phyloP scores from a whole-genome alignment of 2,329 filamentous ascomycete species.

The Phaeosphaeria sp. region DNA sequence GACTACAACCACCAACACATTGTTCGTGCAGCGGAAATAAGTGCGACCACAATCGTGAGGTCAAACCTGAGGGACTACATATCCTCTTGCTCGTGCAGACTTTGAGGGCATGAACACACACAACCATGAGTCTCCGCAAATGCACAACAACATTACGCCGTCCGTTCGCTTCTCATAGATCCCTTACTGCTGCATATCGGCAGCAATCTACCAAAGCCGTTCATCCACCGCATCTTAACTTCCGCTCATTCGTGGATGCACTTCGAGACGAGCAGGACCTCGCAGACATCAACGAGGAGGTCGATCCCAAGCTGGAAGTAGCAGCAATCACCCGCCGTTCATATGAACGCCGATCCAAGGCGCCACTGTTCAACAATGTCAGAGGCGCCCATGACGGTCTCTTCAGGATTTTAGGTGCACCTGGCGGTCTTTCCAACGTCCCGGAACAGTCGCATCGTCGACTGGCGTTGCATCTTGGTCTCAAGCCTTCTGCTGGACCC shows the following conservation, averaged over 20 bases:
- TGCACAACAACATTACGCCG: neutral
- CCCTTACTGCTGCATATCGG: neutral
- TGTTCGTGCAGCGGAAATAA: no score
- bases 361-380: constrained; percentile 61
- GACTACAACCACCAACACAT: no score
- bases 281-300: constrained; percentile 10
- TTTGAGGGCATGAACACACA: neutral
- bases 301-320: constrained; percentile 17
- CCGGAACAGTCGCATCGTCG: constrained; percentile 1
- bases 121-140: neutral
- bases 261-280: constrained; percentile 45
- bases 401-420: constrained; percentile 57
- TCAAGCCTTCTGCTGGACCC: neutral
- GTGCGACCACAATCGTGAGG: no score
- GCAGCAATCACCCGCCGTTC: constrained; percentile 57
- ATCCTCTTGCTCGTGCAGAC: no score
- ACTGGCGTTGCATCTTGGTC: constrained; percentile 6
- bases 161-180: neutral
- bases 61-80: no score
- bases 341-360: constrained; percentile 55
- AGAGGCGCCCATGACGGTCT: constrained; percentile 56
- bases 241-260: constrained; percentile 57
- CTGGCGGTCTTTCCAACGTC: constrained; percentile 47
- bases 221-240: constrained; percentile 33
- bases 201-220: neutral